Evolutionary conservation across 2,329 filamentous ascomycete genomes (phyloP), one percentile per base, ranked within the genome.

Genomic region (Neofusicoccum parvum): DNA sequence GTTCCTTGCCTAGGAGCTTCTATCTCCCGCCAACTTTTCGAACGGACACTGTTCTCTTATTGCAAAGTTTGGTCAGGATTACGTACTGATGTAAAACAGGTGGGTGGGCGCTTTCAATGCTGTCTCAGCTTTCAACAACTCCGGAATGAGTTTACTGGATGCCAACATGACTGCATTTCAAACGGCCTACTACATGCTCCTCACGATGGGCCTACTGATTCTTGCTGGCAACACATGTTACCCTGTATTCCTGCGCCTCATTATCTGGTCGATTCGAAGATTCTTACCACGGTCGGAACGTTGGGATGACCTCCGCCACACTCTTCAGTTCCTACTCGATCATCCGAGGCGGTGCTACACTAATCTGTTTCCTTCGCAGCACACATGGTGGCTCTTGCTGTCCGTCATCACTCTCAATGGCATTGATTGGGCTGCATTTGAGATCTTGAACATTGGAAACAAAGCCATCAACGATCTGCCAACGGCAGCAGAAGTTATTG

Each of bases 61-160:
- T 45, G 17, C 5, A 15, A 45, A n/a, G 14, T 9, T 15, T 45
- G 14, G 4, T n/a, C n/a, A 17, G n/a, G n/a, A 41, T 7, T 6
- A 15, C 41, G 9, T n/a, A 15, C 56, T 60, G 27, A 60, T 20
- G 17, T n/a, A n/a, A 20, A 17, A 20, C 39, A 69, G 67, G 68
- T 91, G 88, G 88, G 80, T 87, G 2, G 88, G 88, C 46, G 83
- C 87, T 50, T 91, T 91, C 77, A 88, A 89, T 67, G 86, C 86
- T 1, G 83, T 87, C 4, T 89, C 87, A 17, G 88, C 88, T 0
- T 91, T 91, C 75, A 90, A 90, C 76, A 91, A 90, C 69, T 87
- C 84, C n/a, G 88, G 88, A 46, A 89, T 91, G 87, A 86, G 85
- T 20, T 79, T 90, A 41, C 77, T 90, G 12, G 88, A 91, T 72